Conservation (phyloP, 192 early-diverging fungal species). For the Backusella liffmaniae region DNA sequence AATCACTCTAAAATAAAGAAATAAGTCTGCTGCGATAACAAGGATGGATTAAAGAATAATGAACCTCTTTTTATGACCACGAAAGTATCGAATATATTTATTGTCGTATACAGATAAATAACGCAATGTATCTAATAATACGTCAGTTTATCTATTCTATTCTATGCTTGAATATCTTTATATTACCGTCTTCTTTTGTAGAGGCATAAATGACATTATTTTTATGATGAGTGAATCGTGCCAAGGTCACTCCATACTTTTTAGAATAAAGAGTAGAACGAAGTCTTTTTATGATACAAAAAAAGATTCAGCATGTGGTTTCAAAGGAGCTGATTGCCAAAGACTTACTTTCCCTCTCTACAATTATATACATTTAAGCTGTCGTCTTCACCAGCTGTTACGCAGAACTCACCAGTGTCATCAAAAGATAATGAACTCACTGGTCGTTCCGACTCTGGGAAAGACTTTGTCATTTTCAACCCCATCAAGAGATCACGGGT, state of each 20-base stretch:
- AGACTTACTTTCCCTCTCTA: slow-evolving; percentile 69
- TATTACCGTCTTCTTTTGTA: slow-evolving; percentile 85
- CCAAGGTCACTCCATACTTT: slow-evolving; percentile 92
- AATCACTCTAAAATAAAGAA: slow-evolving; percentile 47
- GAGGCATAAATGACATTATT: slow-evolving; percentile 88
- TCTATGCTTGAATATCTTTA: neutral
- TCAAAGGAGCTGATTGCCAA: neutral
- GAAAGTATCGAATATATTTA: slow-evolving; percentile 91
- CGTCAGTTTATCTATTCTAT: neutral
- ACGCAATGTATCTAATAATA: slow-evolving; percentile 74
- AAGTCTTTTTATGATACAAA: slow-evolving; percentile 41
- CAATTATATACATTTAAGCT: slow-evolving; percentile 85
- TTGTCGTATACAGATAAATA: slow-evolving; percentile 96
- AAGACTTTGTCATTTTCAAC: slow-evolving; percentile 64
- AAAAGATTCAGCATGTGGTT: neutral
- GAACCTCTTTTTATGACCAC: slow-evolving; percentile 75
- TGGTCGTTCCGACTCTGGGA: slow-evolving; percentile 68
- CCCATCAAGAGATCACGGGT: slow-evolving; percentile 37
- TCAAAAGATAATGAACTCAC: slow-evolving; percentile 88
- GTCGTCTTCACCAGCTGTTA: slow-evolving; percentile 86
- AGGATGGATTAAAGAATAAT: neutral
- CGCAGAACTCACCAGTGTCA: slow-evolving; percentile 66
- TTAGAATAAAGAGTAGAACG: slow-evolving; percentile 82
- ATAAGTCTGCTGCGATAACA: neutral
- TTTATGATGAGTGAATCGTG: slow-evolving; percentile 81